A percentile compares a stretch with the other conserved stretches of the same genome.
Evolutionary conservation across 2,329 filamentous ascomycete genomes (phyloP).

Genomic region (Trichoderma hamatum): DNA sequence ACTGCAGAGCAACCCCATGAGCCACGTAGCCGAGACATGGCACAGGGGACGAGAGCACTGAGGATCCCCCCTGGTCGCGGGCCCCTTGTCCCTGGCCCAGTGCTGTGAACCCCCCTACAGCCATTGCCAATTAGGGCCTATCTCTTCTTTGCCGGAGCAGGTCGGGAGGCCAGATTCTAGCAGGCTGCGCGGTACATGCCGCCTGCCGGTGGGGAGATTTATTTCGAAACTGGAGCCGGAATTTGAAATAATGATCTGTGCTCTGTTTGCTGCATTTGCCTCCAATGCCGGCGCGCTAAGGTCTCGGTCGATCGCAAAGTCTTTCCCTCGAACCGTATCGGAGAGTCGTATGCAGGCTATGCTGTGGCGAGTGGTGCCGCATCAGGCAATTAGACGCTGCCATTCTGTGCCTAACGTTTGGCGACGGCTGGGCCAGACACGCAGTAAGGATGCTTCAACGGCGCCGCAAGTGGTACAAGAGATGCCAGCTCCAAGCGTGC

Average conservation of each 20-base stretch:
- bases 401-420: neutral
- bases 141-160: neutral
- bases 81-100: neutral
- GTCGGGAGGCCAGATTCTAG: neutral
- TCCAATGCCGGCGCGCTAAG: neutral
- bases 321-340: slow-evolving; percentile 12
- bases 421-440: neutral
- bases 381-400: neutral
- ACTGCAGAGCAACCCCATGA: neutral
- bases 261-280: neutral
- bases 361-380: neutral
- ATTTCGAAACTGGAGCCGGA: neutral
- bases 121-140: neutral
- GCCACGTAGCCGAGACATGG: slow-evolving; percentile 7
- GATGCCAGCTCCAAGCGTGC: neutral
- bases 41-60: neutral
- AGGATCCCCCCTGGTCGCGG: neutral
- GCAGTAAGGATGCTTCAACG: neutral
- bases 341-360: neutral
- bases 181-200: slow-evolving; percentile 6
- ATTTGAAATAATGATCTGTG: slow-evolving; percentile 4
- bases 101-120: neutral
- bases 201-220: neutral
- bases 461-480: neutral
- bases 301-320: slow-evolving; percentile 17